Conservation (phyloP, 2,329 filamentous ascomycete species). For the Trichoderma sp. region DNA sequence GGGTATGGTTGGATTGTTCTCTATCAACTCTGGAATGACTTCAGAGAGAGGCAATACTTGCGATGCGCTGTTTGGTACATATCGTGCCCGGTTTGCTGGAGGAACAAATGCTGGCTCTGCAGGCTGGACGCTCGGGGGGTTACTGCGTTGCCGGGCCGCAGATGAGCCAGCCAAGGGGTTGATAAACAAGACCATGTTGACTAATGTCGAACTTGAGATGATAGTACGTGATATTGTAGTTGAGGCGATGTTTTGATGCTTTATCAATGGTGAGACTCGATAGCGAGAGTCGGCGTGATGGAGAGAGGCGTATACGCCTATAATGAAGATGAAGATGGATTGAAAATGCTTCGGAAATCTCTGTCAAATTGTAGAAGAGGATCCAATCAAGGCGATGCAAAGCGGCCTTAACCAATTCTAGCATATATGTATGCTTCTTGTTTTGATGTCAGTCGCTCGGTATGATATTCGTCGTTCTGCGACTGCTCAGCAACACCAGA, state of each 20-base stretch:
- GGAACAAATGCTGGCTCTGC: background rate
- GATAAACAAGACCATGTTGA: background rate
- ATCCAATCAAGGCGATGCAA: background rate
- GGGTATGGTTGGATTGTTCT: conserved; percentile 26
- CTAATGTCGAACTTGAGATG: background rate
- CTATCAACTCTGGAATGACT: conserved; percentile 27
- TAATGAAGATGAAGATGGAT: background rate
- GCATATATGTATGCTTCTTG: background rate
- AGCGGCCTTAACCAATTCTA: background rate
- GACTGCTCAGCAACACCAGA: background rate
- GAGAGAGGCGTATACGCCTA: no score
- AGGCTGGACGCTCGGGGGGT: background rate
- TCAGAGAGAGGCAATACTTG: conserved; percentile 28
- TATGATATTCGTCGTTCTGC: background rate
- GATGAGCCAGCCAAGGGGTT: no score
- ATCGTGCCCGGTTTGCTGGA: conserved; percentile 21
- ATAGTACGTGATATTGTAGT: background rate
- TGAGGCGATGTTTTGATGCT: background rate
- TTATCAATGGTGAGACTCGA: background rate
- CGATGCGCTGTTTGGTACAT: conserved; percentile 30
- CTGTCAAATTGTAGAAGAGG: background rate
- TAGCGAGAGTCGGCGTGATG: background rate
- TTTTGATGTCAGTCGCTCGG: background rate
- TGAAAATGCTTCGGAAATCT: conserved; percentile 1
- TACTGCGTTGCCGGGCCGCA: background rate